Base-by-base conservation (phyloP, 2,329 filamentous ascomycete species). In the Gremmenia infestans region DNA sequence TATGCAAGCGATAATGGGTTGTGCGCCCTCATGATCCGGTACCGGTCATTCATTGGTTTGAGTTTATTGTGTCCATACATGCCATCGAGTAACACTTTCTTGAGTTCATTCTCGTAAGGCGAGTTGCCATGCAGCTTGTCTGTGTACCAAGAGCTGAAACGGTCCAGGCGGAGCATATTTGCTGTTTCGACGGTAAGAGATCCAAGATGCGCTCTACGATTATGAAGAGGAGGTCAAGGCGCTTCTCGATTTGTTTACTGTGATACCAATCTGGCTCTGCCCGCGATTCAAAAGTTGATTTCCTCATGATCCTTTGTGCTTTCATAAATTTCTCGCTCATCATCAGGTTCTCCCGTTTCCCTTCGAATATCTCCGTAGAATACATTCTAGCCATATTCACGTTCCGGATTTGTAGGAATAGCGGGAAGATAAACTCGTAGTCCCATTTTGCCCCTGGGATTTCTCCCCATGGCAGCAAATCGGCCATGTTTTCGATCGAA, bases 141-240 rank as follows among this genome's bases (percentile, higher is more conserved):
- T 56, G 56, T 60, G 52, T 60, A 60, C 58, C 56, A 60, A 52
- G 53, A 58, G 56, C 53, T 59, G 48, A 56, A 58, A 53, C 56
- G 53, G 42, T 61, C 56, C 22, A 59, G 46, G 48, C 56, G 56
- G 51, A 61, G 59, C 56, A 56, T 59, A 52, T 59, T 57, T 59
- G 56, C 59, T 54, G 51, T 59, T 59, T 52, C 36, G 56, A 57
- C 43, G 53, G 56, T 28, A 59, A 55, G 51, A 59, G 35, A 57
- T 61, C 56, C 50, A 57, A 53, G 45, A 57, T 53, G 32, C 48
- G 51, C 56, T 59, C 59, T 56, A 59, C 53, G 43, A 47, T 54
- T 42, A 52, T 52, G 48, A 54, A 56, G 40, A 58, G 48, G 46
- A 52, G 40, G 52, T 58, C 53, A 56, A 60, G 53, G 40, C 56